Evolutionary conservation across 164 flowering plant species (phyloP), one percentile per base, ranked within the genome.

Genomic region (Nymphaea thermarum): DNA sequence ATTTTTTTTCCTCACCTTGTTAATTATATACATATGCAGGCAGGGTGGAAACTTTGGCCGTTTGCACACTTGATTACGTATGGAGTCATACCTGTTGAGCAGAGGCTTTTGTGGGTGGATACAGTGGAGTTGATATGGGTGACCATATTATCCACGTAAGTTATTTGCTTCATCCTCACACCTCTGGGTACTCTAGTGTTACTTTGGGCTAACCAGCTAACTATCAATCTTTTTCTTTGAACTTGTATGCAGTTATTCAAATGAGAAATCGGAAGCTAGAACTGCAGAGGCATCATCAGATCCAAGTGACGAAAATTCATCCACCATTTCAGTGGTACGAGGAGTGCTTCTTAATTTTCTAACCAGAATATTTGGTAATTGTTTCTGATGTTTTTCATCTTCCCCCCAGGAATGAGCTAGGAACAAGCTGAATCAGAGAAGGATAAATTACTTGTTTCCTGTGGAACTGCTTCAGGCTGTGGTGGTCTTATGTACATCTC

Each of bases 21-120:
- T 3, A 6, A 47, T 47, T 47, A 12, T 47, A 12, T 47, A 47
- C 12, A 12, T 62, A 74, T 66, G 68, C 86, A 94, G 98, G 97
- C 98, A 10, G 98, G 98, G 3, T 94, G 98, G 98, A 94, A 94
- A 79, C 95, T 94, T 66, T 94, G 98, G 98, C 98, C 97, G 44
- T 94, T 94, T 80, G 98, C 97, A 69, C 98, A 91, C 74, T 75
- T 94, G 53, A 74, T 94, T 66, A 94, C 98, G 8, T 94, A 94
- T 76, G 96, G 98, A 64, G 77, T 85, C 44, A 73, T 94, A 64
- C 98, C 97, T 3, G 80, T 94, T 55, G 98, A 94, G 62, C 97
- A 91, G 81, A 82, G 98, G 84, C 97, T 91, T 77, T 90, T 94
- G 45, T 94, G 97, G 97, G 98, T 94, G 65, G 98, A 91, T 59